Evolutionary conservation across 2,329 filamentous ascomycete species (phyloP), one percentile per base, ranked within the genome.

Genomic region (Exophiala spinifera): DNA sequence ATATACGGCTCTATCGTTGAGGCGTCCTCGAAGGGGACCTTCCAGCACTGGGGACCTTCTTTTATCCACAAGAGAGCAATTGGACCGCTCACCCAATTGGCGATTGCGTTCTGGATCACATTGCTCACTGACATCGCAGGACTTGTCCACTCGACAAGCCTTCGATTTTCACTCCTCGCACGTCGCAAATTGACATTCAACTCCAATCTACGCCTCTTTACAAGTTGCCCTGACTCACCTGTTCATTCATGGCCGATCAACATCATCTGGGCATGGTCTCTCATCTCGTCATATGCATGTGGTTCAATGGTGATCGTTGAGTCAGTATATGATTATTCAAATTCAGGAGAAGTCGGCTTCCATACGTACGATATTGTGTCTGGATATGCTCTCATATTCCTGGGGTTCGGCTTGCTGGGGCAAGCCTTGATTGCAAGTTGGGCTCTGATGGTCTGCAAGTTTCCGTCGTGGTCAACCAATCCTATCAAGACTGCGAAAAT

Each of bases 401-500:
- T 46, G 6, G 51, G 48, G 25, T 43, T 53, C 23, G 36, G 33
- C 42, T 55, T 49, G 53, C 42, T 42, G 28, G 52, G 20, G 37
- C 55, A 55, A 49, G 55, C 49, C 17, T 37, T n/a, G 3, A 37
- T 37, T n/a, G 34, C 34, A 37, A 37, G 4, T 15, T 37, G 34
- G 34, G 46, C 46, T 3, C 23, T 49, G 17, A 25, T 21, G 34
- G 46, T 39, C 7, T 3, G 20, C 14, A 49, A 37, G 33, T n/a
- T 39, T 40, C 33, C 46, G 11, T 2, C 46, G 14, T 37, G 46
- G 28, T 48, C 46, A n/a, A 34, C 28, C 3, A 48, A 46, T 15
- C 44, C 44, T 17, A 46, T 46, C 44, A 20, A 46, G 4, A 46
- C 44, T 3, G 44, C 44, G 15, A 46, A n/a, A 25, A 4, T 46